A percentile compares a stretch with the other conserved stretches of the same genome.
Conservation (phyloP, 768 basidiomycete genomes). For the Cubamyces sp. region DNA sequence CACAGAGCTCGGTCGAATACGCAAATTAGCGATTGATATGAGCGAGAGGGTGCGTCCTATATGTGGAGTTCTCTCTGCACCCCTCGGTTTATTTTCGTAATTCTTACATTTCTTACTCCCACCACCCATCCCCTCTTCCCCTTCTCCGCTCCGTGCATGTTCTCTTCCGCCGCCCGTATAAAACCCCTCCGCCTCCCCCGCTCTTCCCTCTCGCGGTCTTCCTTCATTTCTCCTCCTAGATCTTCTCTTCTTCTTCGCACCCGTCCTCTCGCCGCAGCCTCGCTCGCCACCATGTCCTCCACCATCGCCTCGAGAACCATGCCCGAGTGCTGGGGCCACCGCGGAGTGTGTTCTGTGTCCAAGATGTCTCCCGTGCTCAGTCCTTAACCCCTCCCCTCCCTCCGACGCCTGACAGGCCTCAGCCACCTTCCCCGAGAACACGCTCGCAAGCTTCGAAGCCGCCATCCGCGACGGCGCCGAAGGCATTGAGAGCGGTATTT, state of each 20-base stretch:
- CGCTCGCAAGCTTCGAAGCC: conserved; percentile 91
- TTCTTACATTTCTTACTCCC: background rate
- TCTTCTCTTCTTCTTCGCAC: conserved; percentile 7
- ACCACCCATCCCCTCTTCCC: background rate
- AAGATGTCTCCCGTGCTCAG: conserved; percentile 8
- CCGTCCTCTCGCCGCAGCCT: conserved; percentile 15
- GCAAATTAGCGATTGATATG: conserved; percentile 12
- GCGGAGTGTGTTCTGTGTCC: conserved; percentile 52
- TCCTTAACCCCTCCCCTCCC: conserved; percentile 13
- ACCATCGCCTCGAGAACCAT: conserved; percentile 21
- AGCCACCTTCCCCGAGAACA: conserved; percentile 89
- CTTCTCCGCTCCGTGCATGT: conserved; percentile 11
- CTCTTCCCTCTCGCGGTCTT: conserved; percentile 2
- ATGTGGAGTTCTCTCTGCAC: background rate
- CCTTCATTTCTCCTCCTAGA: background rate
- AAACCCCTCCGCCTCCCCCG: background rate
- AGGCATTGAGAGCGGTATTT: conserved; percentile 96
- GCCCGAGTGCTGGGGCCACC: conserved; percentile 80
- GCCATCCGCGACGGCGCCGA: conserved; percentile 96
- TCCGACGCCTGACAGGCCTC: conserved; percentile 63
- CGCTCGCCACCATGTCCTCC: conserved; percentile 28
- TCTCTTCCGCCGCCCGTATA: conserved; percentile 11
- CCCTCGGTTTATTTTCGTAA: conserved; percentile 15
- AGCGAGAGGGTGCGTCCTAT: background rate
- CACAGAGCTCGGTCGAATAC: background rate